Base-by-base conservation (phyloP, 345 rosid species). In the Kandelia obovata region DNA sequence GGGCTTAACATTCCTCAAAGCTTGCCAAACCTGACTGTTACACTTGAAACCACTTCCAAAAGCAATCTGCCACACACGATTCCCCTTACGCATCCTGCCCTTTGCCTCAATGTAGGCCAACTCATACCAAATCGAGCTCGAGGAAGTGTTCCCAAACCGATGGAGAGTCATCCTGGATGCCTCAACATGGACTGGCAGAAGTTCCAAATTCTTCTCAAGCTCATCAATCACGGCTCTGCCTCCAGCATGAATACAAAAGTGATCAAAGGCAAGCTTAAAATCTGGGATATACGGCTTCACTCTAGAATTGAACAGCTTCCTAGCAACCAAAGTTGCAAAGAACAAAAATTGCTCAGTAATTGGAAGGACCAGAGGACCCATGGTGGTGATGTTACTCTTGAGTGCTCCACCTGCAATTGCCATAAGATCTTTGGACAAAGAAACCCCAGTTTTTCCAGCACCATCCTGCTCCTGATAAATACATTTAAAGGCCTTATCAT, bases 191-290 rank as follows among this genome's bases (percentile, higher is more conserved):
- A 26, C 63, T 2, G 81, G 84, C 2, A 83, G 85, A 64, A 92
- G 98, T 82, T 92, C 90, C 76, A 92, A 71, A 62, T 90, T 92
- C 89, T 92, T 92, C 88, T 92, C 96, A 6, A 90, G 96, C 84
- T 92, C 96, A 53, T 92, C 98, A 37, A 92, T 90, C 83, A 92
- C 92, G 17, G 92, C 98, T 74, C 98, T 78, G 10, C 98, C 96
- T 30, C 97, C 97, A 0, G 92, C 92, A 20, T 89, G 97, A 7
- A 92, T 92, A 73, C 98, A 92, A 87, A 90, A 92, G 75, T 90
- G 96, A 15, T 92, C 86, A 28, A 92, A 92, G 0, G 96, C 98
- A 2, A 92, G 98, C 83, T 92, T 92, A 75, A 92, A 92, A 79
- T 92, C 96, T 0, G 96, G 98, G 35, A 90, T 92, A 53, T 92